Conservation (phyloP, 1,284 basidiomycete species). For the Puccinia novopanici region DNA sequence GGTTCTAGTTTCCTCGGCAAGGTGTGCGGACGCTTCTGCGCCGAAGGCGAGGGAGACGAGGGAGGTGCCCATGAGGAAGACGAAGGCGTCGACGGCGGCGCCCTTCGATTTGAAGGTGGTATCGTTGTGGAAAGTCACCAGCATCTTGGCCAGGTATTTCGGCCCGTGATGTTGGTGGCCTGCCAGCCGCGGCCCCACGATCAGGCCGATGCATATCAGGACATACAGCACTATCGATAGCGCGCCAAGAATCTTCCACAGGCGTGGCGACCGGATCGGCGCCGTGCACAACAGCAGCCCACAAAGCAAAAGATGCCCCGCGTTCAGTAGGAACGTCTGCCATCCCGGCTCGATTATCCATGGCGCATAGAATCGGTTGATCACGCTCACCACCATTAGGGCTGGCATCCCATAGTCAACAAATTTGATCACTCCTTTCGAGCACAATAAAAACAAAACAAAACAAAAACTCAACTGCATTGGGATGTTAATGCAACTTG, state of each 20-base stretch:
- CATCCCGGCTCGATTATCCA: conserved; percentile 24
- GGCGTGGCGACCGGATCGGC: conserved; percentile 30
- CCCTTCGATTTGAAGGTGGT: conserved; percentile 37
- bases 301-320: conserved; percentile 22
- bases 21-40: conserved; percentile 46
- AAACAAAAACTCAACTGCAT: conserved; percentile 47
- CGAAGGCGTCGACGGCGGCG: conserved; percentile 14
- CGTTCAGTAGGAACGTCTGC: conserved; percentile 45
- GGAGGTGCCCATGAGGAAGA: conserved; percentile 47
- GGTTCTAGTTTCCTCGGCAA: conserved; percentile 40
- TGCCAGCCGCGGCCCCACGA: conserved; percentile 23
- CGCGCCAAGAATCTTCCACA: conserved; percentile 44
- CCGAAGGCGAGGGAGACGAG: conserved; percentile 45
- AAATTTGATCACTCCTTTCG: not conserved
- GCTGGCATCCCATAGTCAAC: conserved; percentile 5
- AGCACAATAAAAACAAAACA: no score
- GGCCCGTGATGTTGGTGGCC: not conserved
- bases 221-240: conserved; percentile 32
- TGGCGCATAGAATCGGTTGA: conserved; percentile 1
- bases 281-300: conserved; percentile 33
- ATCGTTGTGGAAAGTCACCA: conserved; percentile 26
- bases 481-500: conserved; percentile 48
- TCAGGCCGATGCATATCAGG: conserved; percentile 30
- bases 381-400: conserved; percentile 25
- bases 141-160: conserved; percentile 16